These are phyloP conservation scores for Amphibolis antarctica DNA, from an alignment of 106 monocot genomes.

Conservation along the genomic window DNA sequence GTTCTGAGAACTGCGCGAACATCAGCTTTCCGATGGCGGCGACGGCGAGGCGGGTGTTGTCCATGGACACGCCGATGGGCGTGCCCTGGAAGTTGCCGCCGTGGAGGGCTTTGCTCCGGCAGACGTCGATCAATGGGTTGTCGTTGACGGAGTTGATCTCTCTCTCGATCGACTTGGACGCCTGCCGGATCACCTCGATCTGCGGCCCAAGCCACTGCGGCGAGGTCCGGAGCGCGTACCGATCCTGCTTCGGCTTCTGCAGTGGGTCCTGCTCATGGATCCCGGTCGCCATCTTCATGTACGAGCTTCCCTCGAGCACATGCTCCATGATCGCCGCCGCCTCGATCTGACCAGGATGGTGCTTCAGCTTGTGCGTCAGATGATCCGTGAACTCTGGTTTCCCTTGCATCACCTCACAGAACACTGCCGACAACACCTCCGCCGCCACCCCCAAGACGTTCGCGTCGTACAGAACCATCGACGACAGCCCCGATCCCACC, in stretches of 20 bases:
- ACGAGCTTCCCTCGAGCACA: constrained; percentile 59
- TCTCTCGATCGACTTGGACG: constrained; percentile 46
- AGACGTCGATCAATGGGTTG: constrained; percentile 90
- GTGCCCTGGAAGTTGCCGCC: constrained; percentile 99
- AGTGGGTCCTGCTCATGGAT: constrained; percentile 27
- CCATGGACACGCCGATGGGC: constrained; percentile 93
- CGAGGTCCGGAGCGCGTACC: constrained; percentile 28
- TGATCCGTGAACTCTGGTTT: constrained; percentile 93
- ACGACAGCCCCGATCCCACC: constrained; percentile 87
- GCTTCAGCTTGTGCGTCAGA: constrained; percentile 86
- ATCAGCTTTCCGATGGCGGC: constrained; percentile 94
- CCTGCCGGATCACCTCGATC: constrained; percentile 48
- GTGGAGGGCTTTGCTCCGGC: constrained; percentile 70
- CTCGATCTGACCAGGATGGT: constrained; percentile 93
- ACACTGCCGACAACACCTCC: constrained; percentile 70
- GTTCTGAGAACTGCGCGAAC: constrained; percentile 94
- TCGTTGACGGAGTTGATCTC: constrained; percentile 99
- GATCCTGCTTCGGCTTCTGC: constrained; percentile 33
- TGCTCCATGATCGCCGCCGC: constrained; percentile 94
- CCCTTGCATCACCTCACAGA: constrained; percentile 87
- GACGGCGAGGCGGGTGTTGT: constrained; percentile 75
- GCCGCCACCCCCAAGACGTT: constrained; percentile 56
- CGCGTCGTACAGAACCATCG: constrained; percentile 67
- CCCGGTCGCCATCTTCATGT: constrained; percentile 29
- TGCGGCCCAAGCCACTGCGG: constrained; percentile 28